These are phyloP conservation scores for Puccinia brachypodii DNA, from an alignment of 1,284 basidiomycete species.

Conservation along the genomic window DNA sequence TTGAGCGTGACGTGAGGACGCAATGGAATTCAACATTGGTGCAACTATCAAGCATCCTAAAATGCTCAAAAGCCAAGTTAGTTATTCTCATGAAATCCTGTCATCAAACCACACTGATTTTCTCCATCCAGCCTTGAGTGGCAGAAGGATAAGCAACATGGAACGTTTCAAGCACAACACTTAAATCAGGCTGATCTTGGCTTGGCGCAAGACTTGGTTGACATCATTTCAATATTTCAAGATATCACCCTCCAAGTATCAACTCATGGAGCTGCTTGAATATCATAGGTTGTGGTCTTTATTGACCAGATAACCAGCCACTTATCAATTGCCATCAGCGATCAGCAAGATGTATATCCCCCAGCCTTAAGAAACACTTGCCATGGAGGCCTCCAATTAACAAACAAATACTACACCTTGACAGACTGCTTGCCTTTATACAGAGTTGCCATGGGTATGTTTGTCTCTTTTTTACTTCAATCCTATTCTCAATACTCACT, in stretches of 20 bases:
- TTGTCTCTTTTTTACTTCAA: no score
- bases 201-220: slow-evolving; percentile 2
- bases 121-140: not conserved
- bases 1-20: not conserved
- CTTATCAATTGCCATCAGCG: not conserved
- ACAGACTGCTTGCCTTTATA: not conserved
- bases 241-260: not conserved
- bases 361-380: slow-evolving; percentile 1
- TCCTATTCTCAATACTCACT: not conserved
- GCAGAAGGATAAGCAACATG: slow-evolving; percentile 13
- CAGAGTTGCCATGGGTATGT: not conserved
- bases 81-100: no score
- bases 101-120: not conserved
- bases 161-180: not conserved
- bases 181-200: not conserved
- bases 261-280: not conserved
- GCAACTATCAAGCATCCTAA: not conserved
- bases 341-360: not conserved
- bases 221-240: not conserved
- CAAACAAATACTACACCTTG: not conserved
- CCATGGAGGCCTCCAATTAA: not conserved
- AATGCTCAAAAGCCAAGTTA: not conserved
- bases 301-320: slow-evolving; percentile 10
- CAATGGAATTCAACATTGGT: not conserved
- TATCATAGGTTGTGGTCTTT: not conserved